Base-by-base conservation (phyloP, 2,329 filamentous ascomycete species). In the Dactylellina drechsleri region DNA sequence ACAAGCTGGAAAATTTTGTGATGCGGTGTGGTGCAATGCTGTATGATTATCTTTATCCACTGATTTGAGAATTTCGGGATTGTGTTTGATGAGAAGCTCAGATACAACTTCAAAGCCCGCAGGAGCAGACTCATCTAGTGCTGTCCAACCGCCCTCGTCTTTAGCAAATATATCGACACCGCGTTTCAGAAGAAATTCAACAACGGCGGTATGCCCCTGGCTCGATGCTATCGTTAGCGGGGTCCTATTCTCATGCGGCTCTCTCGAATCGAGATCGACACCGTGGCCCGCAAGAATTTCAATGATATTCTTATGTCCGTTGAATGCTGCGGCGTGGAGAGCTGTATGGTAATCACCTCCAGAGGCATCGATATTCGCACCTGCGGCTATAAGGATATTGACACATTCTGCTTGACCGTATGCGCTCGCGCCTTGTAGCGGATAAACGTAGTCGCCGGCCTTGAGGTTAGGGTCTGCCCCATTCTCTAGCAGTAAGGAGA, bases 391-490 rank as follows among this genome's bases (percentile, higher is more conserved):
- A 18, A 62, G 47, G 45, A 62, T 41, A 28, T 62, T 23, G 10
- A 62, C 47, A 12, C 59, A 62, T n/a, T 41, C 28, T 23, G 52
- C 59, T 12, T 52, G 59, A 6, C 59, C 59, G 36, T 53, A 62
- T 15, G 26, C 40, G 15, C 26, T 26, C 20, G 59, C 59, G 18
- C 59, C 59, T 23, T 62, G 59, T 15, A 62, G n/a, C n/a, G 59
- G 40, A 53, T 53, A 53, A 15, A 36, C 26, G 26, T 62, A 62
- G 36, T 62, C 59, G 7, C 59, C 59, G 13, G 26, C 59, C 2
- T 16, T 13, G 0, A 62, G 41, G 12, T 62, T 62, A 7, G 47
- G 45, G 41, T 62, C 47, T 15, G 47, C 59, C 16, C 59, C 59
- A 41, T 26, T 53, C 40, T 53, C n/a, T 5, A 62, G 20, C 4